Evolutionary conservation across 1,284 basidiomycete genomes (phyloP).

Genomic region (Megacollybia platyphylla): DNA sequence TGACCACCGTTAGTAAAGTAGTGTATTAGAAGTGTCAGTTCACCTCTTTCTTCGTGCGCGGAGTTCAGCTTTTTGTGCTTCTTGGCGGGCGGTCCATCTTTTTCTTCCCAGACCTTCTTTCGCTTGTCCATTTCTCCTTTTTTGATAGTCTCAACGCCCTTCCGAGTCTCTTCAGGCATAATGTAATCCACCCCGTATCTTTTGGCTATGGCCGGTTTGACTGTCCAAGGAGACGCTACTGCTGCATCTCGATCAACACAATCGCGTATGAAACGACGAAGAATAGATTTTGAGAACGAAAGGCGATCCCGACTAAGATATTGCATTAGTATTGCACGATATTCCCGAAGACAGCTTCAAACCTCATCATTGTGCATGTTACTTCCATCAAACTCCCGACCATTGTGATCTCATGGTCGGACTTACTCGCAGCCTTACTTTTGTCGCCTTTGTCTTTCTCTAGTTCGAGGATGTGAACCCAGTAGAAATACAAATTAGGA

Average conservation of each 20-base stretch:
- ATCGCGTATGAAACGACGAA: slow-evolving; percentile 91
- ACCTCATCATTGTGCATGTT: slow-evolving; percentile 72
- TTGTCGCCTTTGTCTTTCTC: slow-evolving; percentile 59
- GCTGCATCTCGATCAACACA: slow-evolving; percentile 85
- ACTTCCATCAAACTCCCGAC: slow-evolving; percentile 72
- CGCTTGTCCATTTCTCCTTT: slow-evolving; percentile 83
- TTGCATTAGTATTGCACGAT: slow-evolving; percentile 3
- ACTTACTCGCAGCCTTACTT: slow-evolving; percentile 33
- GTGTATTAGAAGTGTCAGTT: background rate
- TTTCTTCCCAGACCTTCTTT: slow-evolving; percentile 80
- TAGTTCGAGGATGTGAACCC: slow-evolving; percentile 73
- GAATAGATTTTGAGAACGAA: slow-evolving; percentile 91
- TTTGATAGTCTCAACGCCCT: slow-evolving; percentile 68
- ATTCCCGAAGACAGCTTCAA: slow-evolving; percentile 10
- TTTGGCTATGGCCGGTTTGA: slow-evolving; percentile 75
- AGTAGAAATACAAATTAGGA: slow-evolving; percentile 78
- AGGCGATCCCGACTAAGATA: slow-evolving; percentile 78
- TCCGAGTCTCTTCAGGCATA: slow-evolving; percentile 78
- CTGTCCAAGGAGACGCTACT: slow-evolving; percentile 89
- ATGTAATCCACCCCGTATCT: slow-evolving; percentile 75
- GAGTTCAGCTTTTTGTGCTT: slow-evolving; percentile 69
- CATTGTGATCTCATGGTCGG: slow-evolving; percentile 47
- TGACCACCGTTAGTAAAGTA: slow-evolving; percentile 2
- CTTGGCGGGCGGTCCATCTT: slow-evolving; percentile 64
- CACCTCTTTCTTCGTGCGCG: slow-evolving; percentile 64